phyloP scores from a whole-genome alignment of 306 rosid species.

The Vachellia pachyceras region DNA sequence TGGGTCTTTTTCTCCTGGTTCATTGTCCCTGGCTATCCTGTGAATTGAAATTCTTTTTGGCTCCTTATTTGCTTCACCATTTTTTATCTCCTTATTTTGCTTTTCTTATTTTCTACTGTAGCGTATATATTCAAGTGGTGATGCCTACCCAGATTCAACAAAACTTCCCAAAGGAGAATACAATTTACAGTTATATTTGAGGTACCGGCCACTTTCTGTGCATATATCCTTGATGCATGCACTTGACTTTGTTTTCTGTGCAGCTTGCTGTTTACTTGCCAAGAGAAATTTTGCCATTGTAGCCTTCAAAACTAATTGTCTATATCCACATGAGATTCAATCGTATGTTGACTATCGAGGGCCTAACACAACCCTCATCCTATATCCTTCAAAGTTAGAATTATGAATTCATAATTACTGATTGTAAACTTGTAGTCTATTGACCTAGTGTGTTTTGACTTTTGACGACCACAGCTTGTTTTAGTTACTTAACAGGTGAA shows the following conservation, averaged over 20 bases:
- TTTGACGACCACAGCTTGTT: slow-evolving; percentile 23
- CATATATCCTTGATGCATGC: slow-evolving; percentile 31
- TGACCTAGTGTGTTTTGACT: slow-evolving; percentile 5
- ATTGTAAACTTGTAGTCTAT: slow-evolving; percentile 9
- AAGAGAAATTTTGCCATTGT: slow-evolving; percentile 15
- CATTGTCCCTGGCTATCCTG: slow-evolving; percentile 9
- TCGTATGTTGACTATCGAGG: neutral
- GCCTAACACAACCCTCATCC: neutral
- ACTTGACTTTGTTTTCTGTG: slow-evolving; percentile 23
- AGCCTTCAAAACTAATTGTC: slow-evolving; percentile 5
- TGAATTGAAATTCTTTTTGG: slow-evolving; percentile 21
- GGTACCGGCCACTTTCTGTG: slow-evolving; percentile 57
- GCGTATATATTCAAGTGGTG: slow-evolving; percentile 88
- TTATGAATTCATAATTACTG: slow-evolving; percentile 13
- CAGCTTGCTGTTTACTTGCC: slow-evolving; percentile 23
- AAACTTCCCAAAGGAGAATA: slow-evolving; percentile 96
- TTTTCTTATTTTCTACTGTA: slow-evolving; percentile 44
- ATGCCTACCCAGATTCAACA: slow-evolving; percentile 74
- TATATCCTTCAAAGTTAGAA: neutral
- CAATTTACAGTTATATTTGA: slow-evolving; percentile 75
- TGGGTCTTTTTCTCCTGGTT: neutral
- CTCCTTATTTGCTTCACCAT: slow-evolving; percentile 27
- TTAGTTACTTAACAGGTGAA: slow-evolving; percentile 25
- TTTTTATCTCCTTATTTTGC: neutral
- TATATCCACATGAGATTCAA: neutral